phyloP scores from a whole-genome alignment of 202 grass and related monocot species.

The Brachypodium distachyon region DNA sequence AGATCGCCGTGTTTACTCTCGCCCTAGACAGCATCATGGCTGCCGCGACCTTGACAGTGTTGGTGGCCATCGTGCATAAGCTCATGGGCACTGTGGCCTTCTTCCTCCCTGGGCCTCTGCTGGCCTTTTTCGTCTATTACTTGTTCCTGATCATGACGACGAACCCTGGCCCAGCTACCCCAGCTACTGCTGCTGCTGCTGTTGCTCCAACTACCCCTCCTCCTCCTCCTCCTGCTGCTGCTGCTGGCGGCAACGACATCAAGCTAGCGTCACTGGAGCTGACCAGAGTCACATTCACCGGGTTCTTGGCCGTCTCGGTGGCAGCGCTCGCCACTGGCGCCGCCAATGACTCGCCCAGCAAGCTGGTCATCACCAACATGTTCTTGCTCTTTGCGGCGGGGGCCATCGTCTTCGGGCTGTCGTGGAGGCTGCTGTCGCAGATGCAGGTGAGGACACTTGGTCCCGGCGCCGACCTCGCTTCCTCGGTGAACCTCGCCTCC shows the following conservation, averaged over 20 bases:
- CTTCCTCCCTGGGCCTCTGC: neutral
- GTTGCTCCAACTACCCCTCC: neutral
- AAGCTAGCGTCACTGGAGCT: neutral
- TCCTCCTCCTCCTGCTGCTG: too few species aligned
- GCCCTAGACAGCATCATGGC: neutral
- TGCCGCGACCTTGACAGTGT: neutral
- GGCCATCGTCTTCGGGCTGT: neutral
- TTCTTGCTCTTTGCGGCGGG: neutral
- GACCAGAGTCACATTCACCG: neutral
- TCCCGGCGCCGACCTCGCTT: neutral
- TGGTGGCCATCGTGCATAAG: neutral
- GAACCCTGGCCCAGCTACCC: neutral
- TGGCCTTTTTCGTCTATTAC: too few species aligned
- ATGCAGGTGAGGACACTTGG: neutral
- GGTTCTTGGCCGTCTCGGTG: neutral
- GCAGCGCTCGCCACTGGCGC: too few species aligned
- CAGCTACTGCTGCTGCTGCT: neutral
- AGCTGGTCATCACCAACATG: neutral
- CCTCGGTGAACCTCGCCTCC: slow-evolving; percentile 2
- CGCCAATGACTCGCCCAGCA: neutral
- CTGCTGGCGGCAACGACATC: neutral
- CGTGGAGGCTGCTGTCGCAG: slow-evolving; percentile 21
- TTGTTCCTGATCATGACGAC: neutral
- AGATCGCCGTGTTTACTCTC: neutral
- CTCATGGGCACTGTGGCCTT: neutral